These are phyloP conservation scores for Fusarium pininemorale DNA, from an alignment of 2,329 filamentous ascomycete species.

Conservation along the genomic window DNA sequence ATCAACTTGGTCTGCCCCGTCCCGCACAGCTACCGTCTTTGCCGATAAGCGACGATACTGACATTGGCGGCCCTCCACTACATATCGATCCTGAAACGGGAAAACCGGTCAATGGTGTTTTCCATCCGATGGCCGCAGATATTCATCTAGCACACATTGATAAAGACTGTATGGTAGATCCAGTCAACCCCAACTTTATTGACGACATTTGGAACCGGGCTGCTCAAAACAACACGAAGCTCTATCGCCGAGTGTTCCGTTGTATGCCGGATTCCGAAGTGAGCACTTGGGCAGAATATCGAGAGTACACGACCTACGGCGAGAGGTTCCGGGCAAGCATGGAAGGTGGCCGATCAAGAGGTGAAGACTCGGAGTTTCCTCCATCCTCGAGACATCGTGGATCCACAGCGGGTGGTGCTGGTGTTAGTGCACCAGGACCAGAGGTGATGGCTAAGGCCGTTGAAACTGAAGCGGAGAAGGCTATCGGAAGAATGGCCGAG, in stretches of 20 bases:
- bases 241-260: constrained; percentile 92
- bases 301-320: constrained; percentile 80
- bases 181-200: constrained; percentile 82
- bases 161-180: constrained; percentile 95
- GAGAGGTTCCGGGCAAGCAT: constrained; percentile 78
- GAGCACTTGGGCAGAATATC: constrained; percentile 91
- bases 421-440: constrained; percentile 55
- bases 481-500: constrained; percentile 41
- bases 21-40: constrained; percentile 76
- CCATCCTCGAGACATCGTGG: constrained; percentile 45
- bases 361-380: constrained; percentile 61
- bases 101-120: constrained; percentile 53
- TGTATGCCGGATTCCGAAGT: constrained; percentile 98
- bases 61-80: constrained; percentile 79
- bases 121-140: constrained; percentile 69
- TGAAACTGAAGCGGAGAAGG: constrained; percentile 48
- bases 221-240: constrained; percentile 93
- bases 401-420: constrained; percentile 50
- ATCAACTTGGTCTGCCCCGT: constrained; percentile 73
- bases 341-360: constrained; percentile 61
- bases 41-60: constrained; percentile 78
- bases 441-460: constrained; percentile 50
- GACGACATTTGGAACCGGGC: constrained; percentile 88
- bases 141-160: constrained; percentile 79
- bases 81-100: constrained; percentile 61